Conservation (phyloP, 805 yeast species). For the Wickerhamomyces canadensis region DNA sequence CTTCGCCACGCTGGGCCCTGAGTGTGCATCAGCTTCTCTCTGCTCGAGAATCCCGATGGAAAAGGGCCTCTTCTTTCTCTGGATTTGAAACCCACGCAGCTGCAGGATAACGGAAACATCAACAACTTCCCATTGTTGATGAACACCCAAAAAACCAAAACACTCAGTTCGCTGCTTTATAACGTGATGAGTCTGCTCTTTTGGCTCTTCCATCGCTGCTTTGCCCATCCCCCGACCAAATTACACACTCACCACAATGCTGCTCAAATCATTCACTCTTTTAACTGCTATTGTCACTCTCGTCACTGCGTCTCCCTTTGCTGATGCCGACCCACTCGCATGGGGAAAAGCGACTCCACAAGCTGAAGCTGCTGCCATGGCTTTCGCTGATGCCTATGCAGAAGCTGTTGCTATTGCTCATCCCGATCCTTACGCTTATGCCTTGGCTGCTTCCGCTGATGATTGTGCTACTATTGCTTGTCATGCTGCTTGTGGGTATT, state of each 20-base stretch:
- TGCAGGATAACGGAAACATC: too few species aligned
- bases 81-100: too few species aligned
- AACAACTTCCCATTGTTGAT: too few species aligned
- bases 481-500: conserved; percentile 30
- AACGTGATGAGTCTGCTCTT: too few species aligned
- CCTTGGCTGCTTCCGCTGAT: conserved; percentile 17
- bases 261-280: conserved; percentile 5
- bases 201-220: too few species aligned
- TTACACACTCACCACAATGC: background rate
- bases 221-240: too few species aligned
- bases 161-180: too few species aligned
- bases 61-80: too few species aligned
- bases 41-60: too few species aligned
- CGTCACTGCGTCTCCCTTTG: conserved; percentile 1
- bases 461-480: conserved; percentile 27
- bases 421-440: conserved; percentile 19
- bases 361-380: conserved; percentile 16
- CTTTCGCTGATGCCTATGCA: conserved; percentile 18
- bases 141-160: too few species aligned
- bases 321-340: conserved; percentile 12
- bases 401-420: conserved; percentile 17
- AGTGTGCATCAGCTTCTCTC: too few species aligned
- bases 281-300: conserved; percentile 11
- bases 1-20: too few species aligned
- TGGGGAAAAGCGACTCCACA: conserved; percentile 17